Percentiles rank a stretch among this genome's conserved stretches.
Evolutionary conservation across 2,329 filamentous ascomycete genomes (phyloP).

Genomic region (Fusarium anthophilum): DNA sequence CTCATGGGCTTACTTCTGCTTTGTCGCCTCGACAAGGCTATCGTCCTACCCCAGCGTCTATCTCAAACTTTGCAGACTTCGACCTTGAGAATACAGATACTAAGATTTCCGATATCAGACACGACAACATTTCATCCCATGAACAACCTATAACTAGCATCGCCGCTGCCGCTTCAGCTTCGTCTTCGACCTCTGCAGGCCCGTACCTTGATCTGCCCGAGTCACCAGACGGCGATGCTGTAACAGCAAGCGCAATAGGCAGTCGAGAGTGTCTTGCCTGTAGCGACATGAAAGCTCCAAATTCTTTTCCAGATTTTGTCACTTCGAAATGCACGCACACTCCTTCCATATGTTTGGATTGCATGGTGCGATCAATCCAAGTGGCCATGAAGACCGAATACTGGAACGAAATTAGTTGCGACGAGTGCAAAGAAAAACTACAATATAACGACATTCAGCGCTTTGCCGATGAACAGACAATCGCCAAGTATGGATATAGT

Average conservation of each 20-base stretch:
- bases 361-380: constrained; percentile 48
- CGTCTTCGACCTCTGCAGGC: constrained; percentile 25
- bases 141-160: neutral
- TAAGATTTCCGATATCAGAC: neutral
- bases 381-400: constrained; percentile 47
- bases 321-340: constrained; percentile 48
- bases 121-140: neutral
- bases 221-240: constrained; percentile 43
- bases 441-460: constrained; percentile 55
- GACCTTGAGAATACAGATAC: neutral
- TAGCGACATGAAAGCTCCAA: constrained; percentile 43
- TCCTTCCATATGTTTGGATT: constrained; percentile 48
- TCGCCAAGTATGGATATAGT: constrained; percentile 49
- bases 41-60: constrained; percentile 33
- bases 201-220: constrained; percentile 46
- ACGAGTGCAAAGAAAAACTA: constrained; percentile 58
- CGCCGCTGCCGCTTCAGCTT: constrained; percentile 26
- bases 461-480: constrained; percentile 55
- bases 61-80: constrained; percentile 26
- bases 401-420: constrained; percentile 61
- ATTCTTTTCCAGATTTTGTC: constrained; percentile 46
- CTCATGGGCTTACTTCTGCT: neutral
- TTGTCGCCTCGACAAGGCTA: constrained; percentile 21
- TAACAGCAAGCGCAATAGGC: constrained; percentile 26
- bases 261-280: constrained; percentile 50